A percentile compares a stretch with the other conserved stretches of the same genome.
Evolutionary conservation across 2,329 filamentous ascomycete genomes (phyloP).

Genomic region (Botrytis byssoidea): DNA sequence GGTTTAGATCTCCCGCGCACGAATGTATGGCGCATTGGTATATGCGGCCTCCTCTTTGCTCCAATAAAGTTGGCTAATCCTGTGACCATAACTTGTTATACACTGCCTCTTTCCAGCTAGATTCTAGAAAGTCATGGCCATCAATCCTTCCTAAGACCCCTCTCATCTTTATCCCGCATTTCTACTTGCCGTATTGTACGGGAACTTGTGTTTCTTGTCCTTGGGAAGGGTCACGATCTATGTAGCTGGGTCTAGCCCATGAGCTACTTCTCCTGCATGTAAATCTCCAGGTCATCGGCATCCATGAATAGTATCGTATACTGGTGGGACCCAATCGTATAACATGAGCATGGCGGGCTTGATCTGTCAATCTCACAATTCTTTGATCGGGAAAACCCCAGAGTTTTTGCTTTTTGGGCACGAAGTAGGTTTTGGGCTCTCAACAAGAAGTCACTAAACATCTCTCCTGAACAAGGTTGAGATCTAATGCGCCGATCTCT

Average conservation of each 20-base stretch:
- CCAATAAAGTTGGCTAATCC: background rate
- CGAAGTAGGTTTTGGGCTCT: background rate
- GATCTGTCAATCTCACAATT: background rate
- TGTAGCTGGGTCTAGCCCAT: background rate
- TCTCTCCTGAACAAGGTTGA: background rate
- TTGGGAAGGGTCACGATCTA: background rate
- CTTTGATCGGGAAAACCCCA: background rate
- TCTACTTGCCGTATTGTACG: background rate
- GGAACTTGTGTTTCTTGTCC: background rate
- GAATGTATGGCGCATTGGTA: background rate
- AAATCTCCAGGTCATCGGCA: too few relatives aligned
- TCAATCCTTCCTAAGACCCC: background rate
- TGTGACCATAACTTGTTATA: background rate
- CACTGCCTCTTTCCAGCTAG: background rate
- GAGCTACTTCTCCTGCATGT: background rate
- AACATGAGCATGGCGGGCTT: background rate
- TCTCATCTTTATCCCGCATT: background rate
- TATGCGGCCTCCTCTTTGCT: background rate
- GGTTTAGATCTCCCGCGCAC: background rate
- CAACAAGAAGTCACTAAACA: background rate
- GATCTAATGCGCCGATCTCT: background rate
- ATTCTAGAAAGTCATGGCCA: background rate
- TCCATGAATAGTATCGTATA: background rate
- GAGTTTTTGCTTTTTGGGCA: background rate
- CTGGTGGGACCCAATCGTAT: background rate